Evolutionary conservation across 257 asterid genomes (phyloP), one percentile per base, ranked within the genome.

Genomic region (Capsicum chinense): DNA sequence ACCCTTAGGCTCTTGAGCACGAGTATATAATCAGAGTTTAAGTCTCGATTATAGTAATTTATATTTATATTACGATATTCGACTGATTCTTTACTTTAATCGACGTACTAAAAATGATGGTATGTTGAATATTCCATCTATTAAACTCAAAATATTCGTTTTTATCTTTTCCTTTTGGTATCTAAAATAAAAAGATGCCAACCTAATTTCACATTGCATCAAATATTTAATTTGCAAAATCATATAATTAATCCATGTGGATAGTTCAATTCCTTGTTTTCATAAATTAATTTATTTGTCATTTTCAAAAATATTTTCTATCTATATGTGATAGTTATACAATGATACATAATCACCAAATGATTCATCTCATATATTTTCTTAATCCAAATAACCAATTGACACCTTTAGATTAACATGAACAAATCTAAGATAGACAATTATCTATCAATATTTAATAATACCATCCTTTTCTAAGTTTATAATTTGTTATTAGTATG

Each of bases 91-190:
- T 39, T 39, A 39, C 44, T 39, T 39, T 39, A 39, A 39, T 39
- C 5, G 44, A 39, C 44, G 44, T 39, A 39, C 3, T 39, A 39
- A 39, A 39, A 4, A 39, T 39, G 44, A 4, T 39, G 44, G 44
- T 39, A 54, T 76, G 48, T 76, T 21, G 63, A 76, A 26, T 26
- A 26, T 76, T 76, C 81, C 47, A 52, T 76, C 26, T 14, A 44
- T 76, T 76, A 52, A 52, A 15, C 81, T 76, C 10, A 8, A 47
- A 63, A 76, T 76, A 52, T 76, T 52, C 48, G 21, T 52, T 52
- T 74, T 26, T 6, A 76, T 76, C 5, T 52, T 52, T 76, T 76
- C 4, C 60, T 73, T 76, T 76, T 8, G 9, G 26, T 76, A 76
- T 26, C 81, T 76, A 52, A 52, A 76, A 33, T 13, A 26, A 76